Evolutionary conservation across 768 basidiomycete species (phyloP), one percentile per base, ranked within the genome.

Genomic region (Hygrophorus pudorinus): DNA sequence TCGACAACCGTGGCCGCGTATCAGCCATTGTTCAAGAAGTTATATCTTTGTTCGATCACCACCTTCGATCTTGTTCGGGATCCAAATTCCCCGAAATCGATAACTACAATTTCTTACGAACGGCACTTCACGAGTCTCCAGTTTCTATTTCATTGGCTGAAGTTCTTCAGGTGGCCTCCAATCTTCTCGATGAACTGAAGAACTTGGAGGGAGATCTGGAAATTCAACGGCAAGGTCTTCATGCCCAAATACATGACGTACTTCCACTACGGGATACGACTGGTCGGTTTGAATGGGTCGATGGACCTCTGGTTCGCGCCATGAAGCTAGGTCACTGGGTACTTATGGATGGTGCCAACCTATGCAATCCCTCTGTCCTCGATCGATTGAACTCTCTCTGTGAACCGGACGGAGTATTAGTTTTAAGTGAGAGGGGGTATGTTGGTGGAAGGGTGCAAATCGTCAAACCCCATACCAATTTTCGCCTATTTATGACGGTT

Each of bases 321-420:
- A 78, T 98, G 68, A 87, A 82, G 57, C 64, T 70, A 8, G 96
- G 96, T 2, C 72, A 83, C 53, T 98, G 96, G 93, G 65, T 94
- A 36, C 65, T 96, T 35, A 73, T 99, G 44, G 90, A 96, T 51
- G 84, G 81, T 44, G 93, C 96, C 35, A 99, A 99, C 55, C 71
- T 92, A 13, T 99, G 96, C 65, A 93, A 78, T 49, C 81, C 94
- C 1, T 94, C 96, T 10, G 91, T 99, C 12, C 76, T 99, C 16
- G 96, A 99, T 64, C 78, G 96, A 29, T 77, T 99, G 32, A 99
- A 99, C 61, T 92, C 92, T 24, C 78, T 99, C 8, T 97, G 94
- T 59, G 96, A 99, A 64, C 72, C 73, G 10, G 72, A 84, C 43
- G 96, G 96, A 3, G 69, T 66, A 2, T 65, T 99, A 28, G 78